These are phyloP conservation scores for Gaeumannomyces tritici DNA, from an alignment of 2,329 filamentous ascomycete genomes.

Conservation along the genomic window DNA sequence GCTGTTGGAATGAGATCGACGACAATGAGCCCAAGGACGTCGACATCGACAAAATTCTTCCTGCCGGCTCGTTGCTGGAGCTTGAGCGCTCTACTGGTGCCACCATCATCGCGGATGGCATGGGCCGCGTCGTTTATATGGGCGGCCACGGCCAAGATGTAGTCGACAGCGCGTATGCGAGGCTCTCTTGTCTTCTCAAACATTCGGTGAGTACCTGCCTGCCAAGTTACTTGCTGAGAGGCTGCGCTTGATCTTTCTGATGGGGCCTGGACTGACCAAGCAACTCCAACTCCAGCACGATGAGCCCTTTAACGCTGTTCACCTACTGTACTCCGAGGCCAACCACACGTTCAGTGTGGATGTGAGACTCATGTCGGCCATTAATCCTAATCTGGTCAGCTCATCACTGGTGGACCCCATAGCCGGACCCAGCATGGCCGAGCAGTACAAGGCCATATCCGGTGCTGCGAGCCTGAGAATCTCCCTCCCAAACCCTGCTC, in stretches of 20 bases:
- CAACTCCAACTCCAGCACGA: background rate
- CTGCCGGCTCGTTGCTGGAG: slow-evolving; percentile 1
- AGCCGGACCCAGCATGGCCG: slow-evolving; percentile 5
- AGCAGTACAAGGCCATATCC: slow-evolving; percentile 12
- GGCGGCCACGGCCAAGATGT: background rate
- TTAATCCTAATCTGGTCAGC: slow-evolving; percentile 15
- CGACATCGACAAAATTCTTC: slow-evolving; percentile 9
- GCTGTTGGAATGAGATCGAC: slow-evolving; percentile 15
- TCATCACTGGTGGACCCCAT: slow-evolving; percentile 19
- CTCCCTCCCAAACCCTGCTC: slow-evolving; percentile 11
- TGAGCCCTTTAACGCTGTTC: slow-evolving; percentile 4
- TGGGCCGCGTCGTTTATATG: slow-evolving; percentile 12
- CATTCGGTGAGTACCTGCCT: background rate
- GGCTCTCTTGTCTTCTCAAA: slow-evolving; percentile 13
- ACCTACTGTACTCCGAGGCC: slow-evolving; percentile 16
- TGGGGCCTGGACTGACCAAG: background rate
- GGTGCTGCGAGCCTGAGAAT: slow-evolving; percentile 16
- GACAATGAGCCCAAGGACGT: slow-evolving; percentile 9
- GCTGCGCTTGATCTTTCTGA: background rate
- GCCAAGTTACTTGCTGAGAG: background rate
- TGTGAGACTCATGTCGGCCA: slow-evolving; percentile 16
- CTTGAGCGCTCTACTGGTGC: slow-evolving; percentile 8
- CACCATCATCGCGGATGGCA: slow-evolving; percentile 4
- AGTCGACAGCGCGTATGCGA: slow-evolving; percentile 5
- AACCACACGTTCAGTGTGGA: slow-evolving; percentile 13